Conservation (phyloP, 1,284 basidiomycete genomes). For the Melampsora americana region DNA sequence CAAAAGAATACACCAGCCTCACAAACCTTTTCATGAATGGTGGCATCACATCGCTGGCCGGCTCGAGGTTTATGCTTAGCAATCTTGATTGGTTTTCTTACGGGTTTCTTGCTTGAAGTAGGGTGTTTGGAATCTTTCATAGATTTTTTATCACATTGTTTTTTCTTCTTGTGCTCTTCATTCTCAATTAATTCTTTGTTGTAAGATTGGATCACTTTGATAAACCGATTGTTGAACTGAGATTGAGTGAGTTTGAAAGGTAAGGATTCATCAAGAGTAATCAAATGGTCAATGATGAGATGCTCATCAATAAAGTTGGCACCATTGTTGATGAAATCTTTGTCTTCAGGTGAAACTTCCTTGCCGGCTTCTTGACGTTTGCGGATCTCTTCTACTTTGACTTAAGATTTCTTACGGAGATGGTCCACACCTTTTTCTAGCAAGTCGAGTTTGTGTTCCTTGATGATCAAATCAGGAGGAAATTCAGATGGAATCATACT, state of each 20-base stretch:
- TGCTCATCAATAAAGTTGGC: not conserved
- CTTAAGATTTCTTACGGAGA: no score
- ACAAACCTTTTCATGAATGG: not conserved
- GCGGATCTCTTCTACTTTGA: no score
- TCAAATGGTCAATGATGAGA: not conserved
- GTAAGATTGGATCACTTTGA: not conserved
- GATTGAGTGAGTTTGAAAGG: not conserved
- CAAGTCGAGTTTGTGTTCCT: no score
- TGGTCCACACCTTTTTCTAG: not conserved
- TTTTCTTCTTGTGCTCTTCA: not conserved
- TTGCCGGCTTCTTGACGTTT: no score
- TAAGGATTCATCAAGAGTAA: not conserved
- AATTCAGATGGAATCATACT: not conserved
- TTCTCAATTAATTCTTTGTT: not conserved
- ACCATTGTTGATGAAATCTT: no score
- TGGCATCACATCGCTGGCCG: not conserved
- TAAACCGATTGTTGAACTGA: not conserved
- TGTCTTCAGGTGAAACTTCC: no score
- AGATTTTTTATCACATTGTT: not conserved
- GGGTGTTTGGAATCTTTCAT: not conserved
- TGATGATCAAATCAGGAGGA: not conserved
- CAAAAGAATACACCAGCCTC: no score
- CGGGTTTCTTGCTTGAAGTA: not conserved
- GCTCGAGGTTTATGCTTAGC: not conserved
- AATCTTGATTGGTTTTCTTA: not conserved